phyloP scores from a whole-genome alignment of 2,329 filamentous ascomycete species.

The Fusarium verticillioides region DNA sequence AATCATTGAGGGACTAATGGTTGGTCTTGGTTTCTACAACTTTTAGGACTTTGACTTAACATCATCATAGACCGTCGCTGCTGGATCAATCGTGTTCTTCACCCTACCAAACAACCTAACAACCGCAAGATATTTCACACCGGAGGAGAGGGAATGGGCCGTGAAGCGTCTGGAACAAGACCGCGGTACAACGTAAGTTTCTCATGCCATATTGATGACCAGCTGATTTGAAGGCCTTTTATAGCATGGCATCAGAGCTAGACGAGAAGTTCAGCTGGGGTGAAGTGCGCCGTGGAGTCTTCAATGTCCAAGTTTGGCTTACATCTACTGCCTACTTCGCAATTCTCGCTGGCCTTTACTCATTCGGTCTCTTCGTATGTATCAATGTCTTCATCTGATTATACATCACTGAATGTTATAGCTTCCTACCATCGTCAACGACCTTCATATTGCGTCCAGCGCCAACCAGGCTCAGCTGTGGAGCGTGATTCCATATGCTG shows the following conservation, averaged over 20 bases:
- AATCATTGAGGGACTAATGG: neutral
- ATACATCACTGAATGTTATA: accelerated
- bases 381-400: accelerated
- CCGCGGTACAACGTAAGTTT: neutral
- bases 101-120: neutral
- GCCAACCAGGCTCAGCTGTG: neutral
- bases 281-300: neutral
- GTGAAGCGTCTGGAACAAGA: neutral
- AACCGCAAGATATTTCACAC: neutral
- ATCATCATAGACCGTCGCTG: neutral
- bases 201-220: accelerated
- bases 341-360: slow-evolving; percentile 4
- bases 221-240: accelerated
- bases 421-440: neutral
- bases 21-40: neutral
- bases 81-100: neutral
- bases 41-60: neutral
- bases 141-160: neutral
- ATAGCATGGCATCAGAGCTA: neutral
- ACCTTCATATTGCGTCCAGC: neutral
- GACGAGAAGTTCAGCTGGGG: neutral
- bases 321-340: slow-evolving; percentile 3
- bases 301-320: slow-evolving; percentile 2
- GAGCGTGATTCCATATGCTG: neutral
- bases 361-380: neutral